These are phyloP conservation scores for Pythium sp. DNA, from an alignment of 352 stramenopile species.

Conservation along the genomic window DNA sequence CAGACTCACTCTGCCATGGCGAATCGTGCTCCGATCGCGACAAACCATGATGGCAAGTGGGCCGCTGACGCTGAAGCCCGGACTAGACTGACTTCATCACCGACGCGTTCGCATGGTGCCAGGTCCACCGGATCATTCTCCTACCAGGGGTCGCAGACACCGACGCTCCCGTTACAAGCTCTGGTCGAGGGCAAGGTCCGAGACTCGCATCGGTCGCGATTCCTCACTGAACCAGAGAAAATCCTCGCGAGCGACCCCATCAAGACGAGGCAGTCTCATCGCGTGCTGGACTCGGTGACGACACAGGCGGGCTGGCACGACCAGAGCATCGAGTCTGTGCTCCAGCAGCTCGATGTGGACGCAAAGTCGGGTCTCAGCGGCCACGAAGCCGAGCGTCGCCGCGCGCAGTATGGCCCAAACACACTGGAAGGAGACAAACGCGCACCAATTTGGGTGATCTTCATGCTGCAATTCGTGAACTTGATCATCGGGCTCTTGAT, in stretches of 20 bases:
- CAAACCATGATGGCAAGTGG: conserved; percentile 9
- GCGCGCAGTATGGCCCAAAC: conserved; percentile 20
- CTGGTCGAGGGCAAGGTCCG: conserved; percentile 5
- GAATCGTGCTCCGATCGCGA: conserved; percentile 9
- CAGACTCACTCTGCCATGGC: background rate
- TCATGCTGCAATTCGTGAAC: conserved; percentile 55
- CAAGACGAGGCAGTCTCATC: conserved; percentile 40
- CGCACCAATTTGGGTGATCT: conserved; percentile 36
- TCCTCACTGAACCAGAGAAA: conserved; percentile 36
- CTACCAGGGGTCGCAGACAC: conserved; percentile 13
- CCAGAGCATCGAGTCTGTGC: conserved; percentile 23
- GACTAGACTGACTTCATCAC: conserved; percentile 9
- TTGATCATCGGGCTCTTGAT: conserved; percentile 44
- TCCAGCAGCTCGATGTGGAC: conserved; percentile 32
- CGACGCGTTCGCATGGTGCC: conserved; percentile 12
- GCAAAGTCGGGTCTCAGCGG: conserved; percentile 22
- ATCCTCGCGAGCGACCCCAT: conserved; percentile 26
- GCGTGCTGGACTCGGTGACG: conserved; percentile 30
- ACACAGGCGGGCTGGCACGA: conserved; percentile 29
- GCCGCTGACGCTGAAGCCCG: conserved; percentile 11
- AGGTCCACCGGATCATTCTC: conserved; percentile 17
- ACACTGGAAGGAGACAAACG: conserved; percentile 12
- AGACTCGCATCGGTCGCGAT: conserved; percentile 25
- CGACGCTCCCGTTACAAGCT: conserved; percentile 9
- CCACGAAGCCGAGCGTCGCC: conserved; percentile 25